Evolutionary conservation across 1,284 basidiomycete species (phyloP).

Genomic region (Ustilago tritici): DNA sequence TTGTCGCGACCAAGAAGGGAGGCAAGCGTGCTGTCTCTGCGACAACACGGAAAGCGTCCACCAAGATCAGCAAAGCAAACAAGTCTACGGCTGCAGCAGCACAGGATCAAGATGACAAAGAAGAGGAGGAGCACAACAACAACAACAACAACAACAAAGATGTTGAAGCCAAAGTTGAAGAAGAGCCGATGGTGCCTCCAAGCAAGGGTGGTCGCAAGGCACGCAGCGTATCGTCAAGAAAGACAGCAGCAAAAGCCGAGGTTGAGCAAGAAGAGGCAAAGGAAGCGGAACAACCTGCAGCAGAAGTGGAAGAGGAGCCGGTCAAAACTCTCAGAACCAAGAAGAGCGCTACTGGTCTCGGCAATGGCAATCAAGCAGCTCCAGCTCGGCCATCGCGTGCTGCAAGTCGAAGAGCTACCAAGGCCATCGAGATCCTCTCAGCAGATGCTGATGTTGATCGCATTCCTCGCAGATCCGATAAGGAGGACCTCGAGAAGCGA

Average conservation of each 20-base stretch:
- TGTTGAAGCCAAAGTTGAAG: background rate
- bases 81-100: slow-evolving; percentile 13
- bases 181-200: slow-evolving; percentile 14
- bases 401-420: slow-evolving; percentile 45
- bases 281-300: background rate
- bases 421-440: slow-evolving; percentile 33
- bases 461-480: slow-evolving; percentile 33
- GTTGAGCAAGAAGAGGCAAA: slow-evolving; percentile 15
- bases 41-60: slow-evolving; percentile 29
- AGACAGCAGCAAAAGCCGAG: slow-evolving; percentile 12
- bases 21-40: slow-evolving; percentile 41
- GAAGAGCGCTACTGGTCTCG: slow-evolving; percentile 33
- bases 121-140: background rate
- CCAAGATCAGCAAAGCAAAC: slow-evolving; percentile 26
- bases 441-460: slow-evolving; percentile 39
- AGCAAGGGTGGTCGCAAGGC: slow-evolving; percentile 35
- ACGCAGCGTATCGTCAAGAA: slow-evolving; percentile 32
- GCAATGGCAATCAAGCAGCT: slow-evolving; percentile 22
- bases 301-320: slow-evolving; percentile 13
- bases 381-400: slow-evolving; percentile 29
- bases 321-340: slow-evolving; percentile 27
- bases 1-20: slow-evolving; percentile 15
- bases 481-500: slow-evolving; percentile 32
- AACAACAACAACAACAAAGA: background rate
- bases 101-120: slow-evolving; percentile 7